Percentiles rank a stretch among this genome's conserved stretches.
phyloP scores from a whole-genome alignment of 2,329 filamentous ascomycete genomes.

The Sporothrix inflata region DNA sequence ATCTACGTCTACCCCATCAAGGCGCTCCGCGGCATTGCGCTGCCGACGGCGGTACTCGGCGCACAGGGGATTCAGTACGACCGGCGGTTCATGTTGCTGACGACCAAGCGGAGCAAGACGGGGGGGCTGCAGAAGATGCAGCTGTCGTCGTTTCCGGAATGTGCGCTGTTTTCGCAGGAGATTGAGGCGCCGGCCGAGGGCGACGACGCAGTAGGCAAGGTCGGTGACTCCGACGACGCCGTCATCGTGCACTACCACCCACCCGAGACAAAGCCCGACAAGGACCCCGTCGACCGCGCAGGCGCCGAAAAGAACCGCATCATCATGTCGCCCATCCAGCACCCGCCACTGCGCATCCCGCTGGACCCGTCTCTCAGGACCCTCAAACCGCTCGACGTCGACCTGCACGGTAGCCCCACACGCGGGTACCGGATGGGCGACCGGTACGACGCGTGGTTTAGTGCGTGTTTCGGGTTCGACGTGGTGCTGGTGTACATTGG shows the following conservation, averaged over 20 bases:
- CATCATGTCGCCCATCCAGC: slow-evolving; percentile 26
- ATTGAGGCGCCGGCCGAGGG: slow-evolving; percentile 43
- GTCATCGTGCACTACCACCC: slow-evolving; percentile 50
- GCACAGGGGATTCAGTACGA: slow-evolving; percentile 68
- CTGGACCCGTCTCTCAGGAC: slow-evolving; percentile 54
- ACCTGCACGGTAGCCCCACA: slow-evolving; percentile 63
- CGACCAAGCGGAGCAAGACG: slow-evolving; percentile 45
- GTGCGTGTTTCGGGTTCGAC: slow-evolving; percentile 64
- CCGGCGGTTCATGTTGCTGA: slow-evolving; percentile 71
- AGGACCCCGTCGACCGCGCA: not conserved
- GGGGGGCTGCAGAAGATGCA: slow-evolving; percentile 60
- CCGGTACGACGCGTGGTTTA: slow-evolving; percentile 67
- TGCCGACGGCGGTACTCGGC: slow-evolving; percentile 58
- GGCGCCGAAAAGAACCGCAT: slow-evolving; percentile 1
- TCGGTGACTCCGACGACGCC: not conserved
- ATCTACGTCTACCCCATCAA: slow-evolving; percentile 77
- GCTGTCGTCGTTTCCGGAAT: slow-evolving; percentile 59
- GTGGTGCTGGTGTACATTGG: slow-evolving; percentile 69
- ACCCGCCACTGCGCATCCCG: slow-evolving; percentile 47
- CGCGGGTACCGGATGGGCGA: slow-evolving; percentile 66
- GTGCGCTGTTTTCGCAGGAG: slow-evolving; percentile 66
- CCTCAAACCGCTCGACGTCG: slow-evolving; percentile 55
- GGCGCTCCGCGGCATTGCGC: slow-evolving; percentile 63
- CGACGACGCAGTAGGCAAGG: not conserved
- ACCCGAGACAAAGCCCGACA: slow-evolving; percentile 37